Conservation (phyloP, 768 basidiomycete species). For the Tephrocybe sp. region DNA sequence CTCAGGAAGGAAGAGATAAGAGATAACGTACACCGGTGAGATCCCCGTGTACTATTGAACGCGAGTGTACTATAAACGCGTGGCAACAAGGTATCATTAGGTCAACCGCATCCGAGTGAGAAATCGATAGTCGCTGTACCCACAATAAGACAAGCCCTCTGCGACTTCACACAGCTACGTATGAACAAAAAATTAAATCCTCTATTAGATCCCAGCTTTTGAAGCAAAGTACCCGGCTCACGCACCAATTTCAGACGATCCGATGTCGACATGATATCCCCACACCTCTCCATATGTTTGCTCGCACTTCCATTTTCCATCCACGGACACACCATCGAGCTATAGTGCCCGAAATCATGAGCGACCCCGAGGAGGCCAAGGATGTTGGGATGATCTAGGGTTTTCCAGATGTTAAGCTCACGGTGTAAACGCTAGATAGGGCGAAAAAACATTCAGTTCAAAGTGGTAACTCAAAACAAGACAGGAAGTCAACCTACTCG, state of each 20-base stretch:
- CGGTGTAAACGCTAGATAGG: conserved; percentile 31
- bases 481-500: conserved; percentile 20
- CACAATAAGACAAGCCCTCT: conserved; percentile 39
- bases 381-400: conserved; percentile 38
- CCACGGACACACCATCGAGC: conserved; percentile 43
- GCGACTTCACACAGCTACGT: conserved; percentile 41
- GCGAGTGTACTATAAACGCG: conserved; percentile 39
- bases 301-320: conserved; percentile 37
- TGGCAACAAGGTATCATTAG: not conserved
- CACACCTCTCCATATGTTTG: conserved; percentile 35
- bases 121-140: conserved; percentile 10
- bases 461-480: not conserved
- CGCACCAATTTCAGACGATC: conserved; percentile 36
- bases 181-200: not conserved
- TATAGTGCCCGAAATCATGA: conserved; percentile 37
- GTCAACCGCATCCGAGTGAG: not conserved
- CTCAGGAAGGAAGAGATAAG: not conserved
- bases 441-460: not conserved
- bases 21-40: conserved; percentile 36
- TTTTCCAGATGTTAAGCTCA: conserved; percentile 38
- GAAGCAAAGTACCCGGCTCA: not conserved
- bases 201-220: not conserved
- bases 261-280: conserved; percentile 32
- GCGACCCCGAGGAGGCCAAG: conserved; percentile 34
- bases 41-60: conserved; percentile 41